phyloP scores from a whole-genome alignment of 1,139 yeast genomes.

The Blastobotrys capitulatus region DNA sequence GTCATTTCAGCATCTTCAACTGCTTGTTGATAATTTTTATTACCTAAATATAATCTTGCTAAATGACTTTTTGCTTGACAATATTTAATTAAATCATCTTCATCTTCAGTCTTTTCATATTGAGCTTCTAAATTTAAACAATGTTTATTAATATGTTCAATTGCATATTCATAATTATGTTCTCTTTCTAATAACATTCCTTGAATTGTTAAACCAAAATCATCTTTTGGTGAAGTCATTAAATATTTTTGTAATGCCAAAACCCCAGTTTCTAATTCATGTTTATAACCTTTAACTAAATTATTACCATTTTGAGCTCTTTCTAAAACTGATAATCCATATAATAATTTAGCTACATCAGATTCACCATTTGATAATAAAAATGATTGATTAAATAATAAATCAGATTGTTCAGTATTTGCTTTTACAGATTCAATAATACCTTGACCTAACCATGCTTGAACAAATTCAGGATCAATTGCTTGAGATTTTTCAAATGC shows the following conservation, averaged over 20 bases:
- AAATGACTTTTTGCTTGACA: constrained; percentile 60
- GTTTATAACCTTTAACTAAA: constrained; percentile 10
- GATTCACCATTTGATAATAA: constrained; percentile 68
- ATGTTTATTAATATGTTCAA: constrained; percentile 43
- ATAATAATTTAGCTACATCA: constrained; percentile 66
- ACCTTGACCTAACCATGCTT: constrained; percentile 90
- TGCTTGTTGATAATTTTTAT: constrained; percentile 49
- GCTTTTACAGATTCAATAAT: constrained; percentile 59
- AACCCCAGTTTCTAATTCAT: constrained; percentile 43
- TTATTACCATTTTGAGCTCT: constrained; percentile 14
- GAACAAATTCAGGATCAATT: constrained; percentile 67
- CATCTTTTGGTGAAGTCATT: constrained; percentile 59
- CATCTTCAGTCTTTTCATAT: constrained; percentile 52
- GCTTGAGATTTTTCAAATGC: constrained; percentile 74
- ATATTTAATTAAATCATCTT: constrained; percentile 46
- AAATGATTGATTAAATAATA: constrained; percentile 70
- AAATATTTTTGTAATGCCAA: constrained; percentile 70
- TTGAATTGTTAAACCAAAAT: constrained; percentile 51
- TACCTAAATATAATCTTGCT: constrained; percentile 65
- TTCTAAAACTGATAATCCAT: constrained; percentile 54
- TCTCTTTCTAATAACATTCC: constrained; percentile 56
- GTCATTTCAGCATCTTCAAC: constrained; percentile 57
- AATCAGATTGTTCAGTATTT: constrained; percentile 45
- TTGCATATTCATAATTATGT: constrained; percentile 52
- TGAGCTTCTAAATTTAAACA: constrained; percentile 48